phyloP scores from a whole-genome alignment of 495 filamentous ascomycete genomes.

The Lophiostoma macrostomum region DNA sequence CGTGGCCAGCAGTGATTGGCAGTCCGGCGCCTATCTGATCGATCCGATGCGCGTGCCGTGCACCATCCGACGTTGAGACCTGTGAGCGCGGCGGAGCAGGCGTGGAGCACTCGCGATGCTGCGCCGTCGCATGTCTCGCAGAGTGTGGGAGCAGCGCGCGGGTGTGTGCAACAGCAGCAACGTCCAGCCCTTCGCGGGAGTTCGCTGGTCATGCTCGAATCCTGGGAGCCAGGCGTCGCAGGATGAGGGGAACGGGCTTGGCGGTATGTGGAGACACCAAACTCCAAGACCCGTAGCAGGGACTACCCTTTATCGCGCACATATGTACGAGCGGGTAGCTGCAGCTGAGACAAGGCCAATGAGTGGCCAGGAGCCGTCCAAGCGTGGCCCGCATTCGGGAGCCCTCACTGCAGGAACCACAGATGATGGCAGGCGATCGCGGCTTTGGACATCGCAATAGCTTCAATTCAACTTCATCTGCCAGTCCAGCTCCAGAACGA shows the following conservation, averaged over 20 bases:
- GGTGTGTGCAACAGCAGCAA: conserved; percentile 13
- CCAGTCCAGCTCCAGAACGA: no score
- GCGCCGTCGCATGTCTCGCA: neutral
- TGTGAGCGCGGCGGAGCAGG: conserved; percentile 3
- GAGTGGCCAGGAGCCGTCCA: conserved; percentile 2
- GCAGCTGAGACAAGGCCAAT: conserved; percentile 32
- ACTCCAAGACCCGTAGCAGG: conserved; percentile 21
- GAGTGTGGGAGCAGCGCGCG: neutral
- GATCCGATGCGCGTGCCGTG: conserved; percentile 17
- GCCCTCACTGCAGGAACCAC: conserved; percentile 33
- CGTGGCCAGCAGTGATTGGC: conserved; percentile 34
- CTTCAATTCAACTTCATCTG: neutral
- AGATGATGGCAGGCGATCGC: conserved; percentile 23
- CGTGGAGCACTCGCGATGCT: neutral
- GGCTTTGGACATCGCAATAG: conserved; percentile 6
- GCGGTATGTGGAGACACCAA: conserved; percentile 5
- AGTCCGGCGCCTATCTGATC: conserved; percentile 16
- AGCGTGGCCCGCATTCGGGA: conserved; percentile 23
- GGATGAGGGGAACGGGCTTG: conserved; percentile 2
- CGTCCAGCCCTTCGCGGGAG: neutral
- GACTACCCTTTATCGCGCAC: conserved; percentile 30
- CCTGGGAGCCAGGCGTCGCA: neutral
- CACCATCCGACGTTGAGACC: conserved; percentile 7
- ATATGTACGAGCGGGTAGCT: conserved; percentile 35
- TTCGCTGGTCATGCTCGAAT: conserved; percentile 5